Percentiles rank a stretch among this genome's conserved stretches.
Conservation (phyloP, 345 rosid genomes). For the Eutrema heterophyllum region DNA sequence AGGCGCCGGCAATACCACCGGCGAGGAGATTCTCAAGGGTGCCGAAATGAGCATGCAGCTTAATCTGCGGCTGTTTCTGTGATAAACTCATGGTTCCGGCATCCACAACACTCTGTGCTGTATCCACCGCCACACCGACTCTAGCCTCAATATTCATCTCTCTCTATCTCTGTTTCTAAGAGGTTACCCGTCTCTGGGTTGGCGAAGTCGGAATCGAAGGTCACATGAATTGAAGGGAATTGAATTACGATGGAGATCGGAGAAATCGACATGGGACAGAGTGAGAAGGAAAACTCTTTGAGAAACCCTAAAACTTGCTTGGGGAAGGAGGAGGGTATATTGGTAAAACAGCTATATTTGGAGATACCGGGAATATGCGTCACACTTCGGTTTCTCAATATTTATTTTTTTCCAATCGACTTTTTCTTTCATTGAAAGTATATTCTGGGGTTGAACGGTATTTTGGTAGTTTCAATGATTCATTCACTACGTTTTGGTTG, state of each 20-base stretch:
- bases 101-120: conserved; percentile 58
- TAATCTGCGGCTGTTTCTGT: conserved; percentile 30
- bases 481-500: too few relatives aligned
- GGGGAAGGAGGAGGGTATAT: conserved; percentile 19
- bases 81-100: conserved; percentile 10
- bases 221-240: conserved; percentile 19
- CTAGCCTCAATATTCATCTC: conserved; percentile 62
- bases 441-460: neutral
- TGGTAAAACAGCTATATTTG: neutral
- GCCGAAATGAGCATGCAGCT: conserved; percentile 45
- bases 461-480: too few relatives aligned
- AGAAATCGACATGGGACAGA: conserved; percentile 30
- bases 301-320: conserved; percentile 30
- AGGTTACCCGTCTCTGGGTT: conserved; percentile 10
- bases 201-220: neutral
- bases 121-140: conserved; percentile 74
- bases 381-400: neutral
- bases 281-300: neutral
- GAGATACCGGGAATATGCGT: conserved; percentile 24
- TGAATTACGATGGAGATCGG: conserved; percentile 12
- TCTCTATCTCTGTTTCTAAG: neutral
- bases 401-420: neutral
- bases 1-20: conserved; percentile 94
- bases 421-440: neutral
- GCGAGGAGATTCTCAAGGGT: conserved; percentile 58